Conservation (phyloP, 805 yeast species). For the Ogataea nitratoaversa region DNA sequence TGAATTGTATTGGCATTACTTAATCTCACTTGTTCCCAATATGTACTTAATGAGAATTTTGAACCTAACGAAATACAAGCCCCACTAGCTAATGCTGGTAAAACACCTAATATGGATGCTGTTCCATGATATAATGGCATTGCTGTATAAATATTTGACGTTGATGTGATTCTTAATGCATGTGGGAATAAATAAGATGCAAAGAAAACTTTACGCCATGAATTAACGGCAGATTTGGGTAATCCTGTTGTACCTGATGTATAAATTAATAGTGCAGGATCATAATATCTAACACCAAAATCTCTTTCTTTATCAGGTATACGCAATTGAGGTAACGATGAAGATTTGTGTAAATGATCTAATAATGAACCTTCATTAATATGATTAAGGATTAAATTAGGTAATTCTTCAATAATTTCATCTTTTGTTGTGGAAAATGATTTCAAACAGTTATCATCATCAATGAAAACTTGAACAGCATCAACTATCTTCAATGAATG, state of each 20-base stretch:
- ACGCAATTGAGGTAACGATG: slow-evolving; percentile 44
- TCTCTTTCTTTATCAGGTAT: slow-evolving; percentile 56
- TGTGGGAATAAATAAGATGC: slow-evolving; percentile 69
- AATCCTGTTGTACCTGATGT: slow-evolving; percentile 95
- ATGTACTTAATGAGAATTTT: slow-evolving; percentile 76
- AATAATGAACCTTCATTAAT: slow-evolving; percentile 18
- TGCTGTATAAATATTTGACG: slow-evolving; percentile 71
- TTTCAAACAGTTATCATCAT: slow-evolving; percentile 57
- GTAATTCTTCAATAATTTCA: slow-evolving; percentile 34
- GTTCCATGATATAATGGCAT: slow-evolving; percentile 97
- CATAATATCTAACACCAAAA: slow-evolving; percentile 50
- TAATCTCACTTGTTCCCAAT: slow-evolving; percentile 84
- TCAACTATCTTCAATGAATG: slow-evolving; percentile 77
- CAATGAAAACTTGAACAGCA: slow-evolving; percentile 64
- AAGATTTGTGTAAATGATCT: slow-evolving; percentile 8
- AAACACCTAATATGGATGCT: slow-evolving; percentile 80
- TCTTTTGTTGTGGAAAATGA: slow-evolving; percentile 38
- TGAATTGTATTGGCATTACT: slow-evolving; percentile 76
- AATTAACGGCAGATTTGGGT: slow-evolving; percentile 90
- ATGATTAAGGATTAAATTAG: slow-evolving; percentile 20
- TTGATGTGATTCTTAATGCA: slow-evolving; percentile 53
- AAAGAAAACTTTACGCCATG: slow-evolving; percentile 79
- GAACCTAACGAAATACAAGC: slow-evolving; percentile 75
- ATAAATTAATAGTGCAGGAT: slow-evolving; percentile 70
- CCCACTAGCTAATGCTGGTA: slow-evolving; percentile 57